Evolutionary conservation across 345 rosid species (phyloP).

Genomic region (Eucalyptus caleyi): DNA sequence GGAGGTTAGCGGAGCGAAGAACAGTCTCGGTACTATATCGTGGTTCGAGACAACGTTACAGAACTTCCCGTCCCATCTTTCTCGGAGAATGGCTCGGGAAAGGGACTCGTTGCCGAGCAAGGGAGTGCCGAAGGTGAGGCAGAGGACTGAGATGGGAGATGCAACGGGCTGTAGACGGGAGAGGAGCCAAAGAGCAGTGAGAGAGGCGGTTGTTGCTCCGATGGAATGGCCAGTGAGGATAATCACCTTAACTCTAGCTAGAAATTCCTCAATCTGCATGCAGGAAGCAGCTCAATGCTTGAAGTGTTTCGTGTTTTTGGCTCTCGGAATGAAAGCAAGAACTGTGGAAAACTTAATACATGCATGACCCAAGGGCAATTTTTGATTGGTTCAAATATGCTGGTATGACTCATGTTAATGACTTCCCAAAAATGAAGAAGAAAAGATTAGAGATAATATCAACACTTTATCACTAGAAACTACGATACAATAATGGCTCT

Average conservation of each 20-base stretch:
- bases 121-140: constrained; percentile 81
- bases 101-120: constrained; percentile 58
- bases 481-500: too few relatives aligned
- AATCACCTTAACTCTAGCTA: constrained; percentile 22
- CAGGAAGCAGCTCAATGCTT: neutral
- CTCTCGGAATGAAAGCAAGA: too few relatives aligned
- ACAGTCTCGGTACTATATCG: constrained; percentile 47
- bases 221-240: constrained; percentile 71
- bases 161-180: constrained; percentile 8
- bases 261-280: constrained; percentile 16
- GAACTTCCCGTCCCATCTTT: constrained; percentile 33
- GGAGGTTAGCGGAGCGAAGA: constrained; percentile 21
- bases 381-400: too few relatives aligned
- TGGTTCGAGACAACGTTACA: constrained; percentile 54
- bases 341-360: too few relatives aligned
- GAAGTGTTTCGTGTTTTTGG: too few relatives aligned
- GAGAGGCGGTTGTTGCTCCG: constrained; percentile 65
- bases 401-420: too few relatives aligned
- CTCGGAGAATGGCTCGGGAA: constrained; percentile 8
- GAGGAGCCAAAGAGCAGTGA: constrained; percentile 72
- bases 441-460: too few relatives aligned
- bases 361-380: too few relatives aligned
- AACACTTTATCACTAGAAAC: too few relatives aligned
- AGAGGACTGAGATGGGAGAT: constrained; percentile 22
- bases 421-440: too few relatives aligned